These are phyloP conservation scores for Termitomyces sp. DNA, from an alignment of 768 basidiomycete species.

Conservation along the genomic window DNA sequence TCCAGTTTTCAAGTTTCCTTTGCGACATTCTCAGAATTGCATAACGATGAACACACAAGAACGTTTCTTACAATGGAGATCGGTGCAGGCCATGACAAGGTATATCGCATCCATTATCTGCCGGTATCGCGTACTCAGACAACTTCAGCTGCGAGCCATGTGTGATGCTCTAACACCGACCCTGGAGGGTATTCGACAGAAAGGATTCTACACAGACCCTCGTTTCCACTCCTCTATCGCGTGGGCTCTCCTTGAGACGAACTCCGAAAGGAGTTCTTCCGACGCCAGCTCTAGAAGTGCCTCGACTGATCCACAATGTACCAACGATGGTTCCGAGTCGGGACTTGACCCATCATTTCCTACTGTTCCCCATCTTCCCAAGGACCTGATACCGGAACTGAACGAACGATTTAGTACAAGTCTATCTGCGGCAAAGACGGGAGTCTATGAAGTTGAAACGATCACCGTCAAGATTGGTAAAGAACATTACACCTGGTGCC, in stretches of 20 bases:
- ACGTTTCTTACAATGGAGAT: constrained; percentile 79
- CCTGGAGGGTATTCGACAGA: constrained; percentile 59
- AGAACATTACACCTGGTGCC: constrained; percentile 46
- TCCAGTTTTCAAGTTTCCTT: constrained; percentile 71
- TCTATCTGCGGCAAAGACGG: constrained; percentile 38
- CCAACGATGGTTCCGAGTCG: constrained; percentile 9
- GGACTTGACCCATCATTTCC: constrained; percentile 26
- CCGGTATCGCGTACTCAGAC: not conserved
- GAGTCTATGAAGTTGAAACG: constrained; percentile 45
- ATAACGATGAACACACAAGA: constrained; percentile 77
- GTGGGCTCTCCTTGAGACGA: constrained; percentile 65
- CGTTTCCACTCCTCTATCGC: constrained; percentile 88
- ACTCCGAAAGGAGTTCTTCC: not conserved
- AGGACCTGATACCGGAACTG: constrained; percentile 38
- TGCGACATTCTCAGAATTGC: constrained; percentile 60
- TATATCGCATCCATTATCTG: constrained; percentile 20
- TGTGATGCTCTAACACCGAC: constrained; percentile 52
- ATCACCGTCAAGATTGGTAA: constrained; percentile 71
- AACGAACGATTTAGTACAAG: constrained; percentile 39
- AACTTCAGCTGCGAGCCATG: constrained; percentile 52
- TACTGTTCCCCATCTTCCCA: constrained; percentile 48
- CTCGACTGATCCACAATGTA: constrained; percentile 6
- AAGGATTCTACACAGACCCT: constrained; percentile 74
- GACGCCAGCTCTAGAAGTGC: not conserved
- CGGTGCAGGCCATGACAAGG: constrained; percentile 80